These are phyloP conservation scores for Microdochium trichocladiopsis DNA, from an alignment of 2,329 filamentous ascomycete species.

Conservation along the genomic window DNA sequence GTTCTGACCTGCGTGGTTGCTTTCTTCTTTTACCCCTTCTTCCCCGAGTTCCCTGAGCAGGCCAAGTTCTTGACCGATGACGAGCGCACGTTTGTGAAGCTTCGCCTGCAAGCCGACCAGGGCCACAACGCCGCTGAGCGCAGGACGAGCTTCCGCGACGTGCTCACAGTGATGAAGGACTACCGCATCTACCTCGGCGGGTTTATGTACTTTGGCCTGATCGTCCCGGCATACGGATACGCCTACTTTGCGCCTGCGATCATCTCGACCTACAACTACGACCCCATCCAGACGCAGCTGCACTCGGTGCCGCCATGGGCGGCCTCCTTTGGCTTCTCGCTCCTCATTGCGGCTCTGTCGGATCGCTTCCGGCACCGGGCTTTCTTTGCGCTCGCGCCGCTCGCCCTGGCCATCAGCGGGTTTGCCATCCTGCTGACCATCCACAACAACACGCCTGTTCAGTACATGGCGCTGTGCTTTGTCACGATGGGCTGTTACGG, in stretches of 20 bases:
- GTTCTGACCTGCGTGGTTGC: constrained; percentile 29
- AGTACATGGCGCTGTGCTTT: constrained; percentile 79
- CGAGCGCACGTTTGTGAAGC: constrained; percentile 60
- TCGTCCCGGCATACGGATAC: constrained; percentile 72
- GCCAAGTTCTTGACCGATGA: constrained; percentile 66
- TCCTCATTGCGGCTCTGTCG: constrained; percentile 65
- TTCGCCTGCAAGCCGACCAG: constrained; percentile 61
- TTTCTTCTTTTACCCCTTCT: constrained; percentile 58
- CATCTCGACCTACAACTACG: constrained; percentile 59
- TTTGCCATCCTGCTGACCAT: constrained; percentile 69
- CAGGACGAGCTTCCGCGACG: constrained; percentile 50
- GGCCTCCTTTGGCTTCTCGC: constrained; percentile 71
- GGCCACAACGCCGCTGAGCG: constrained; percentile 59
- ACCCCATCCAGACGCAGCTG: constrained; percentile 48
- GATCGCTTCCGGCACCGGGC: constrained; percentile 70
- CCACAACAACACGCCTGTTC: constrained; percentile 56
- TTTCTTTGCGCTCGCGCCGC: constrained; percentile 61
- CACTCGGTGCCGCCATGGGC: constrained; percentile 53
- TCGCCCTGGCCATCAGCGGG: constrained; percentile 62
- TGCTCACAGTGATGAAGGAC: constrained; percentile 61
- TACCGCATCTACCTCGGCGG: constrained; percentile 67
- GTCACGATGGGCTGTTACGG: constrained; percentile 74
- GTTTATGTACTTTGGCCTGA: constrained; percentile 75
- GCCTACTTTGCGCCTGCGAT: constrained; percentile 73
- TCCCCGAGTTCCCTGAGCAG: constrained; percentile 70